These are phyloP conservation scores for Leccinum sublutescens DNA, from an alignment of 768 basidiomycete species.

Conservation along the genomic window DNA sequence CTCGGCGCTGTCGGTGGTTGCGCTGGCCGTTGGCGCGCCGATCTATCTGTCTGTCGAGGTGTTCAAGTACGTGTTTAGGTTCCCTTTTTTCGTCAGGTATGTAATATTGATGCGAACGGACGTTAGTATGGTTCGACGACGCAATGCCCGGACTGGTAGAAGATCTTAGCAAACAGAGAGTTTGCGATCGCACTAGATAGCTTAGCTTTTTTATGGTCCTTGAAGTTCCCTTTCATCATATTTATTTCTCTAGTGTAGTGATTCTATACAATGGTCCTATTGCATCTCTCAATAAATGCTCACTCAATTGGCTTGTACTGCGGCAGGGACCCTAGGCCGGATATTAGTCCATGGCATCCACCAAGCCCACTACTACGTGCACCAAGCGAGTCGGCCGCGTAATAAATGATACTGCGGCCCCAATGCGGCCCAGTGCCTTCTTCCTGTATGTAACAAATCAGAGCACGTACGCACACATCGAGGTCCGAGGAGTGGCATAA, in stretches of 20 bases:
- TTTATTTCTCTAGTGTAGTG: neutral
- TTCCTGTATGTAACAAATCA: no score
- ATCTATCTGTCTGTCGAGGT: neutral
- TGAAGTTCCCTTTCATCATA: neutral
- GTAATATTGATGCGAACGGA: neutral
- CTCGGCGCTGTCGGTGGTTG: neutral
- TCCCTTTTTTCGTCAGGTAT: neutral
- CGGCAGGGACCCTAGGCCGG: no score
- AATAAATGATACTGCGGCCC: no score
- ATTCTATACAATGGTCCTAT: no score
- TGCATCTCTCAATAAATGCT: no score
- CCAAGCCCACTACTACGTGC: no score
- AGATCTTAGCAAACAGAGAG: neutral
- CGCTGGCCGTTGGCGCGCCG: neutral
- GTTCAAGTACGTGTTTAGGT: neutral
- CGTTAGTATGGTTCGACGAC: neutral
- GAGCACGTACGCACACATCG: no score
- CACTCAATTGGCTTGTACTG: no score
- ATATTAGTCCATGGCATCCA: no score
- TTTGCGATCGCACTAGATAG: neutral
- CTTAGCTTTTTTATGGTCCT: neutral
- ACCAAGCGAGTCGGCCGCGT: no score
- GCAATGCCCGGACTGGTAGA: neutral
- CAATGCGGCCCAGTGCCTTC: no score
- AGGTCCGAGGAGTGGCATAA: no score